phyloP scores from a whole-genome alignment of 495 filamentous ascomycete species.

The Daldinia bambusicola region DNA sequence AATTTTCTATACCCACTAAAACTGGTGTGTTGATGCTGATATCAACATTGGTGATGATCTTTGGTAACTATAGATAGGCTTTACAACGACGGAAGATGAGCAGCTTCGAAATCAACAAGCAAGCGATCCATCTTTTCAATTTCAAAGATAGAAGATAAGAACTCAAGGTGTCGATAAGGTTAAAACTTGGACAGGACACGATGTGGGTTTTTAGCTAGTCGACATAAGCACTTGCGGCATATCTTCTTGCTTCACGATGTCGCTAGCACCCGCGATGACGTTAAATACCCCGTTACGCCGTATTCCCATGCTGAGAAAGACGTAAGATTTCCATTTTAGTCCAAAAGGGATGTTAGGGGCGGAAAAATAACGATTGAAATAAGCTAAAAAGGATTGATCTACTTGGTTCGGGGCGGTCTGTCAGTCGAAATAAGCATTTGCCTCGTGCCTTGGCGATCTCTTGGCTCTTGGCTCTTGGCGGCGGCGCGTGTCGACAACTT shows the following conservation, averaged over 20 bases:
- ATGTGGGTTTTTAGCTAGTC: neutral
- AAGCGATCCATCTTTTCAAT: neutral
- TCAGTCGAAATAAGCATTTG: constrained; percentile 46
- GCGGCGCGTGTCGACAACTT: constrained; percentile 24
- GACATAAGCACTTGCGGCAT: neutral
- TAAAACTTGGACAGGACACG: neutral
- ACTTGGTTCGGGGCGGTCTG: constrained; percentile 3
- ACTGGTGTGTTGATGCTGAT: neutral
- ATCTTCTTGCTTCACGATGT: neutral
- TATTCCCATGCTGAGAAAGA: neutral
- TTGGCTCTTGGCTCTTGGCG: constrained; percentile 35
- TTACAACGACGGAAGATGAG: neutral
- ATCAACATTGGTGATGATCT: neutral
- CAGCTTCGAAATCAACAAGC: neutral
- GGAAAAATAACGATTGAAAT: neutral
- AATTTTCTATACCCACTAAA: neutral
- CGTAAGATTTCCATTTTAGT: neutral
- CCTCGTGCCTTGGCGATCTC: constrained; percentile 50
- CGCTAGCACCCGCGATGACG: neutral
- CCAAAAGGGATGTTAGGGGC: neutral
- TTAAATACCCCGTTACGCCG: constrained; percentile 1
- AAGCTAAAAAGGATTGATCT: constrained; percentile 23
- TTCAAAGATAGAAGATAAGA: neutral
- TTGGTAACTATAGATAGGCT: neutral
- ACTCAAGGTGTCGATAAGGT: neutral